phyloP scores from a whole-genome alignment of 1,284 basidiomycete genomes.

The Anthracocystis panici-leucophaei region DNA sequence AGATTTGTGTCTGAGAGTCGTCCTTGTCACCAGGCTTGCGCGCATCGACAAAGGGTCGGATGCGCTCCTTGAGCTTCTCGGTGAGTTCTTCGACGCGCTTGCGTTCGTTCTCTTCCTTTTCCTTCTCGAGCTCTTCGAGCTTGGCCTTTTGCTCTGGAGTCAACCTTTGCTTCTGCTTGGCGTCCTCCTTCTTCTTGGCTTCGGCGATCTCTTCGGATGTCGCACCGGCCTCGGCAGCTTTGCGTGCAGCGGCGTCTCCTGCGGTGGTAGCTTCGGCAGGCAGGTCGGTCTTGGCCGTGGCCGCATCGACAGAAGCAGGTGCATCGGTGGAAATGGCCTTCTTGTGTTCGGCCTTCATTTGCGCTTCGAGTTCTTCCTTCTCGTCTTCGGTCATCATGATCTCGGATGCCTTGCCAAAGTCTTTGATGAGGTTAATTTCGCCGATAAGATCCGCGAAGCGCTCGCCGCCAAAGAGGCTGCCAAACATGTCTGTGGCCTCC shows the following conservation, averaged over 20 bases:
- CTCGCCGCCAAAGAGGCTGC: slow-evolving; percentile 69
- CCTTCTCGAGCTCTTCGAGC: slow-evolving; percentile 68
- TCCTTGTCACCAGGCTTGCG: slow-evolving; percentile 85
- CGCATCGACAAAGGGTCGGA: slow-evolving; percentile 73
- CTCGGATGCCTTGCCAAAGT: slow-evolving; percentile 70
- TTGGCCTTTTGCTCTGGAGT: slow-evolving; percentile 79
- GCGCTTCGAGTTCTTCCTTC: slow-evolving; percentile 83
- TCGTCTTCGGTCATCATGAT: slow-evolving; percentile 83
- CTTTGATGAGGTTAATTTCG: slow-evolving; percentile 69
- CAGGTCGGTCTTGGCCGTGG: slow-evolving; percentile 24
- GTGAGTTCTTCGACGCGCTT: slow-evolving; percentile 66
- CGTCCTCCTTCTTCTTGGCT: slow-evolving; percentile 72
- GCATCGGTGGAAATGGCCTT: slow-evolving; percentile 44
- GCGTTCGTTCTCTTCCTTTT: slow-evolving; percentile 66
- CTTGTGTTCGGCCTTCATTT: slow-evolving; percentile 73
- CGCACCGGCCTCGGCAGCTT: slow-evolving; percentile 63
- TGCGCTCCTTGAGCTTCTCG: slow-evolving; percentile 68
- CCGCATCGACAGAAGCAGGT: slow-evolving; percentile 31
- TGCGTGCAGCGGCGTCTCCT: slow-evolving; percentile 55
- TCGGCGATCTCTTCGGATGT: slow-evolving; percentile 46
- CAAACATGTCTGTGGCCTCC: slow-evolving; percentile 70
- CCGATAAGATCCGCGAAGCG: slow-evolving; percentile 69
- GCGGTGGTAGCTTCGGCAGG: slow-evolving; percentile 35
- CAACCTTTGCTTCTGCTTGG: slow-evolving; percentile 73
- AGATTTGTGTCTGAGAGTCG: slow-evolving; percentile 77